These are phyloP conservation scores for Ananas comosus DNA, from an alignment of 176 grass and related monocot genomes.

Conservation along the genomic window DNA sequence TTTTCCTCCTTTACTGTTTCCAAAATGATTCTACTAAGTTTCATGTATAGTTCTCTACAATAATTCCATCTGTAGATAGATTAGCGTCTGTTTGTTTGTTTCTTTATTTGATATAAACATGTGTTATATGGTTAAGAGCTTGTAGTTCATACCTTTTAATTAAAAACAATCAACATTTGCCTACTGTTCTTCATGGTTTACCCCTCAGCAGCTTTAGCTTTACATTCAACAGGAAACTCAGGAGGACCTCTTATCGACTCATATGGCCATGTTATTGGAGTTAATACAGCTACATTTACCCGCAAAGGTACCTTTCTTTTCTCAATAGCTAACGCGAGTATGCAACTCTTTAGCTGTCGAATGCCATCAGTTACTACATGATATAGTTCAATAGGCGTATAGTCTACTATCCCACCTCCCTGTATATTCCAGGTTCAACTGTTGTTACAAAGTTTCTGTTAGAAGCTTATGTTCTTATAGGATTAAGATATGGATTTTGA, in stretches of 20 bases:
- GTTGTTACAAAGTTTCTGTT: background rate
- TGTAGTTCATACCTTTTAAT: background rate
- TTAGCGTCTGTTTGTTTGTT: no score
- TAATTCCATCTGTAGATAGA: background rate
- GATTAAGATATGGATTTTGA: no score
- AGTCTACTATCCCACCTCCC: background rate
- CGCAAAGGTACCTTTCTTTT: conserved; percentile 54
- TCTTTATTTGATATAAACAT: no score
- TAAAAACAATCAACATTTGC: background rate
- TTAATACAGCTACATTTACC: conserved; percentile 87
- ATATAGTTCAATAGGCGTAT: background rate
- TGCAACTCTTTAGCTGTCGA: background rate
- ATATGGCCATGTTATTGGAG: conserved; percentile 84
- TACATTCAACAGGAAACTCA: conserved; percentile 45
- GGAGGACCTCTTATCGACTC: conserved; percentile 84
- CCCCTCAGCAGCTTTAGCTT: background rate
- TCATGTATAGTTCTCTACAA: background rate
- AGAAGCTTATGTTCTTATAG: background rate
- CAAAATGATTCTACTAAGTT: no score
- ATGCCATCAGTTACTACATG: background rate
- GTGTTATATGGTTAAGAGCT: no score
- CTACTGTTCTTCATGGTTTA: background rate
- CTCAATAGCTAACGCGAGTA: background rate
- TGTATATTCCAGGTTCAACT: background rate
- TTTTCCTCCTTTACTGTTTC: no score